These are phyloP conservation scores for Cairneyella variabilis DNA, from an alignment of 495 filamentous ascomycete species.

Conservation along the genomic window DNA sequence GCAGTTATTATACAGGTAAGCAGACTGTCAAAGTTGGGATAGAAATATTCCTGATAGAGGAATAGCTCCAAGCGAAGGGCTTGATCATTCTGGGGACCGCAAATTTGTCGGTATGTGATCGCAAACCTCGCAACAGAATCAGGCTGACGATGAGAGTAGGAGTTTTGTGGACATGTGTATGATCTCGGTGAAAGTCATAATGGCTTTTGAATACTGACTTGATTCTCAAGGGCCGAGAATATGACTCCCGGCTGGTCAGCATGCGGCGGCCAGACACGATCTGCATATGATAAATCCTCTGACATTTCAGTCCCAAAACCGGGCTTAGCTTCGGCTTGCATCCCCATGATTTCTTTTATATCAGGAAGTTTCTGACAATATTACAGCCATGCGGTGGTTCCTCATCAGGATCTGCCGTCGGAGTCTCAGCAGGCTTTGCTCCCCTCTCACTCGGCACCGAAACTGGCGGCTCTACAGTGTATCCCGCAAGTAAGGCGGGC, in stretches of 20 bases:
- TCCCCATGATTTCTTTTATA: not conserved
- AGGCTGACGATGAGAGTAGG: not conserved
- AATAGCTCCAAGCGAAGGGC: not conserved
- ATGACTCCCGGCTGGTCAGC: constrained; percentile 43
- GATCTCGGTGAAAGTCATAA: not conserved
- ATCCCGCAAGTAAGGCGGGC: constrained; percentile 35
- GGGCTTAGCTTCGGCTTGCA: not conserved
- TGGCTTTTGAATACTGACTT: not conserved
- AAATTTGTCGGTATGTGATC: not conserved
- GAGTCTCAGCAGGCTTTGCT: constrained; percentile 40
- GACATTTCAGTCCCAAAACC: not conserved
- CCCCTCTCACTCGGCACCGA: constrained; percentile 44
- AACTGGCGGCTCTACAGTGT: constrained; percentile 39
- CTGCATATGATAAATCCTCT: constrained; percentile 33
- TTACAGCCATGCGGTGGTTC: constrained; percentile 30
- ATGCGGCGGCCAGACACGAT: constrained; percentile 37
- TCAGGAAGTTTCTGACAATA: not conserved
- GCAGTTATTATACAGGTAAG: not conserved
- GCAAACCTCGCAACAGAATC: not conserved
- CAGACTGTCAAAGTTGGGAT: not conserved
- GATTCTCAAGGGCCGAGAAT: not conserved
- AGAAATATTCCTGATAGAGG: not conserved
- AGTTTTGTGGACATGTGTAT: not conserved
- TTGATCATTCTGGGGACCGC: constrained; percentile 1
- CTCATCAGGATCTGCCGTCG: constrained; percentile 46